Conservation (phyloP, 768 basidiomycete genomes). For the Suillus hirtellus region DNA sequence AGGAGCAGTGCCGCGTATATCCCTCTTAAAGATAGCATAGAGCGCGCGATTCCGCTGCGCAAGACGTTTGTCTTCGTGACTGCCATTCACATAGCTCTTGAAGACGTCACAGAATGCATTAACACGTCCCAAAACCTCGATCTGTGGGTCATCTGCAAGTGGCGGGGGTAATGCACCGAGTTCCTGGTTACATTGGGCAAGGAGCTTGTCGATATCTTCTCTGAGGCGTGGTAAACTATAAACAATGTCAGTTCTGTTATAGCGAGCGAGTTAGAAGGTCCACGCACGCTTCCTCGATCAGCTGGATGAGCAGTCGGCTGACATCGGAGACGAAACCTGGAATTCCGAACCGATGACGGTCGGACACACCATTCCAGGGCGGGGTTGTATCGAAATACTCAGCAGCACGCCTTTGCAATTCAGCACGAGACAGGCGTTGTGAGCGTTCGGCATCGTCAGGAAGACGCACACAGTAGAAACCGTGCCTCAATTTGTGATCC, state of each 20-base stretch:
- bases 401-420: conserved; percentile 37
- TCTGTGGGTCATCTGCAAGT: conserved; percentile 36
- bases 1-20: conserved; percentile 36
- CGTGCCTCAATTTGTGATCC: conserved; percentile 37
- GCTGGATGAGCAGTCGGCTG: conserved; percentile 36
- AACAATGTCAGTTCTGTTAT: background rate
- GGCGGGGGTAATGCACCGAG: conserved; percentile 30
- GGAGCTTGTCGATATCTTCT: conserved; percentile 23
- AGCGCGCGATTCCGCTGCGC: conserved; percentile 33
- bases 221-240: conserved; percentile 34
- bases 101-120: conserved; percentile 35
- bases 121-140: conserved; percentile 37
- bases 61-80: conserved; percentile 23
- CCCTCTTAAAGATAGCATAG: conserved; percentile 30
- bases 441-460: conserved; percentile 39
- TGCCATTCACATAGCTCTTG: conserved; percentile 30
- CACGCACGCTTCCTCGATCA: conserved; percentile 34
- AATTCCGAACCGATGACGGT: conserved; percentile 37
- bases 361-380: conserved; percentile 37
- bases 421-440: conserved; percentile 28
- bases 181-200: conserved; percentile 29
- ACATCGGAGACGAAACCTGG: conserved; percentile 35
- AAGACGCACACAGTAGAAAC: conserved; percentile 47
- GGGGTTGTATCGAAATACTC: conserved; percentile 34
- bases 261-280: background rate